phyloP scores from a whole-genome alignment of 192 early-diverging fungal species.

The Backusella australiensis region DNA sequence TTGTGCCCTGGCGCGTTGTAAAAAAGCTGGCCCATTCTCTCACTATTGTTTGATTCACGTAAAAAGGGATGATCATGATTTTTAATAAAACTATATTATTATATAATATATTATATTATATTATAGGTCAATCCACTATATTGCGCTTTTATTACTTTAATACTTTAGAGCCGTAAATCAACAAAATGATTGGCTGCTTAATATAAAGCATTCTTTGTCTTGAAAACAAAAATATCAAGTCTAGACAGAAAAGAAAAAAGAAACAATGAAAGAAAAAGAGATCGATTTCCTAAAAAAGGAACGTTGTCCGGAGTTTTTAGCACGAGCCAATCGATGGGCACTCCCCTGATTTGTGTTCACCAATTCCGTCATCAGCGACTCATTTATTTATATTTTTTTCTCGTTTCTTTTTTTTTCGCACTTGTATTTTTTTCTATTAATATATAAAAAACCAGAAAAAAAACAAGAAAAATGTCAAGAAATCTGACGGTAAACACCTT shows the following conservation, averaged over 20 bases:
- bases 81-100: neutral
- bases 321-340: neutral
- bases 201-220: neutral
- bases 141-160: neutral
- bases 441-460: neutral
- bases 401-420: neutral
- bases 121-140: neutral
- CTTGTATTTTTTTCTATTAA: neutral
- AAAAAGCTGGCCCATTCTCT: neutral
- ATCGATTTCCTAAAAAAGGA: neutral
- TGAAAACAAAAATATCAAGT: neutral
- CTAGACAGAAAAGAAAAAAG: neutral
- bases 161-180: neutral
- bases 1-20: neutral
- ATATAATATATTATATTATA: neutral
- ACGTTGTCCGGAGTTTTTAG: neutral
- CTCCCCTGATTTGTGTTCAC: neutral
- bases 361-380: neutral
- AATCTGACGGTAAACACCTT: slow-evolving; percentile 7
- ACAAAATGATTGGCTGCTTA: neutral
- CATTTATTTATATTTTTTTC: neutral
- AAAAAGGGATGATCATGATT: neutral
- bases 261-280: neutral
- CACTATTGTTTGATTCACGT: neutral
- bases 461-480: slow-evolving; percentile 2